Base-by-base conservation (phyloP, 176 grass and related monocot species). In the Juncus effusus region DNA sequence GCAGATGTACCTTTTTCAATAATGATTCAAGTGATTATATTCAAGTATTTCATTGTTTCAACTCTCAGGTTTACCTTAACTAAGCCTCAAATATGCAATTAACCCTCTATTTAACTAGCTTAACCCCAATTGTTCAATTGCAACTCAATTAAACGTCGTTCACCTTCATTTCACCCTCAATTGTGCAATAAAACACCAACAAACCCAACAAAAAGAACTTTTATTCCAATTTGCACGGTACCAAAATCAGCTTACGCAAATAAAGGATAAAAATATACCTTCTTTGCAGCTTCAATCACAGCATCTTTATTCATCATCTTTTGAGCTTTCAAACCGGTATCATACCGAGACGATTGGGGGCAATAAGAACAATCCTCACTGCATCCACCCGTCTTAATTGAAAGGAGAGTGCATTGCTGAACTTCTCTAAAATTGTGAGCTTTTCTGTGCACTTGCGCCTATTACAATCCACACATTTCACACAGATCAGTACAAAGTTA, bases 341-440 rank as follows among this genome's bases (percentile, higher is more conserved):
- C 36, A 38, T 99, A 83, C 69, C 94, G 83, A 67, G 94, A 99
- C 13, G 94, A 99, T 62, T 99, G 89, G 35, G 94, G 94, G 44
- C 94, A 99, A 60, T 99, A 96, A 36, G 94, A 93, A 74, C 94
- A 99, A 80, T 99, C 83, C 82, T 99, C 94, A 49, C 83, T 99
- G 65, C 94, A 99, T n/a, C 94, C 94, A 73, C 94, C 94, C 19
- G 89, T 99, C 61, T 99, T 99, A 82, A 99, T 87, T 62, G 94
- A 99, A 80, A 99, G 89, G 59, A 99, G 82, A 45, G 94, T 99
- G 80, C 94, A 99, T 6, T 99, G 89, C 58, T 93, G 94, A 16
- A 99, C 94, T 87, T 99, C 85, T 67, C 89, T 80, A 67, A 99
- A 99, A 79, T 80, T 99, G 70, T 99, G 94, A 69, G 50, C 76